phyloP scores from a whole-genome alignment of 306 rosid genomes.

The Cucumis cinereus region DNA sequence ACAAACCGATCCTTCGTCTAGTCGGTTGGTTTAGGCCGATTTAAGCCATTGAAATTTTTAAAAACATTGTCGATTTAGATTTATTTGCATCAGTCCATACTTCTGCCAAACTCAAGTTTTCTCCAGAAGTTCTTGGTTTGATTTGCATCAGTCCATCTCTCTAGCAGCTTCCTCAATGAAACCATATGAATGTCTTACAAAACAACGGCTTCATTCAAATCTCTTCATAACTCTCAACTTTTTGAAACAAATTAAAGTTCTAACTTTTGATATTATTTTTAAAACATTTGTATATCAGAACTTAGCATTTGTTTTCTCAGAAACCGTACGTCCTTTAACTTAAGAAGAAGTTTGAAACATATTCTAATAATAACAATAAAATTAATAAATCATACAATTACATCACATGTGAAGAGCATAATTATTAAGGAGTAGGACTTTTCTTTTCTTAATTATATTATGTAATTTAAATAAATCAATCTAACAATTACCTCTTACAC shows the following conservation, averaged over 20 bases:
- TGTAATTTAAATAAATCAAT: too few relatives aligned
- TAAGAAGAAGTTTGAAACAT: not conserved
- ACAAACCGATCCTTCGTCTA: too few relatives aligned
- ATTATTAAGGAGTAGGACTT: not conserved
- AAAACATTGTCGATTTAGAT: too few relatives aligned
- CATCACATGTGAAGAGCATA: not conserved
- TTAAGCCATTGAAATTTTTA: too few relatives aligned
- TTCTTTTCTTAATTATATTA: not conserved
- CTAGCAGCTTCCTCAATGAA: not conserved
- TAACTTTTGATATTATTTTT: not conserved
- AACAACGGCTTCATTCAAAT: not conserved
- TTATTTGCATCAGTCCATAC: not conserved
- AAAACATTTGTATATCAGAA: not conserved
- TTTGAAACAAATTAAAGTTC: not conserved
- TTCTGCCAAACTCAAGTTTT: not conserved
- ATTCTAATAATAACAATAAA: not conserved
- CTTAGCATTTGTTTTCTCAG: not conserved
- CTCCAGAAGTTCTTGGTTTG: not conserved
- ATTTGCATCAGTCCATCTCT: too few relatives aligned
- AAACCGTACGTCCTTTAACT: not conserved
- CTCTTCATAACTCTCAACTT: not conserved
- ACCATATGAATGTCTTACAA: not conserved
- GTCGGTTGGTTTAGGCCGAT: too few relatives aligned
- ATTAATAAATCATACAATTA: not conserved
- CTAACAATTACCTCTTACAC: not conserved